Evolutionary conservation across 2,329 filamentous ascomycete species (phyloP), one percentile per base, ranked within the genome.

Genomic region (Colletotrichum sp.): DNA sequence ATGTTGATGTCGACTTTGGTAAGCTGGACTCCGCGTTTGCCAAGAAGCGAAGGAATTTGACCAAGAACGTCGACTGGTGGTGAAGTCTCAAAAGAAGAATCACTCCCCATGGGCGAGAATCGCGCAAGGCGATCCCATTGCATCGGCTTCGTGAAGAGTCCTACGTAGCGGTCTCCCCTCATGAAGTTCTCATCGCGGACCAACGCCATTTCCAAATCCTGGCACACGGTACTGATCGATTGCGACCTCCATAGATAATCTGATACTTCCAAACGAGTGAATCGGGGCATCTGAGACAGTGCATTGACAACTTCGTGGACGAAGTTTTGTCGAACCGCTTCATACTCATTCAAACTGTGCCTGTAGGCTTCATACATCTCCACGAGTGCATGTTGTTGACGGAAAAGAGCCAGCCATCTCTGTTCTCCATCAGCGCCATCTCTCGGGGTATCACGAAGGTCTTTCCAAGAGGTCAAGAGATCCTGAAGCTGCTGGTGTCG

Each of bases 131-230:
- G 44, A 52, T 52, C 44, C 44, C 44, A 52, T 13, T 52, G 44
- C 44, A 52, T 52, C n/a, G 44, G 44, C n/a, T 52, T 52, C 44
- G 44, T 52, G 44, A 52, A 52, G 11, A 52, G n/a, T 52, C n/a
- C 6, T 22, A 0, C 0, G 0, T 13, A 52, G 44, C 0, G 1
- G 11, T 52, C 44, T 13, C 44, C 44, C n/a, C 0, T 22, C 44
- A 52, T 52, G 11, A 52, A 0, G 44, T 52, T 52, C n/a, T 52
- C n/a, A 22, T 52, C 44, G 44, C 3, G 0, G 0, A 0, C n/a
- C 44, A 52, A 25, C 11, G 44, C 44, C 39, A 0, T 1, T 8
- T 8, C 4, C 36, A 39, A 39, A 39, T 39, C 15, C 0, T 8
- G 0, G 0, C 36, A 19, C 4, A 39, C 36, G 2, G 36, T 39